These are phyloP conservation scores for Scopulariopsis brevicaulis DNA, from an alignment of 2,329 filamentous ascomycete species.

Conservation along the genomic window DNA sequence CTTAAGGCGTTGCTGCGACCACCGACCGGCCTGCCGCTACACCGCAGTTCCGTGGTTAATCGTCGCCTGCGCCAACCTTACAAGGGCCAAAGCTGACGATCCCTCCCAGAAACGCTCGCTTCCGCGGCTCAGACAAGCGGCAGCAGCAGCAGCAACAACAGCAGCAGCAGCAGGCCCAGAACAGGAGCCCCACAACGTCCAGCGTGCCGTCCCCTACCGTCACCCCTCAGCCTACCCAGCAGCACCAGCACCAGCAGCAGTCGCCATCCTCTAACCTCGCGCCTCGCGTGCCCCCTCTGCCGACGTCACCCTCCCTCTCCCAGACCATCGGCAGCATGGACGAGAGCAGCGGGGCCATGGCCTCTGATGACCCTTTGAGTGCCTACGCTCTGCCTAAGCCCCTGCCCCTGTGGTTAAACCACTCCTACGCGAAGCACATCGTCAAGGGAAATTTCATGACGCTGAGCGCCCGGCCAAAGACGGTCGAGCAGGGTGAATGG, in stretches of 20 bases:
- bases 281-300: constrained; percentile 45
- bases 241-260: constrained; percentile 14
- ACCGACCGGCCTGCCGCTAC: not conserved
- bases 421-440: constrained; percentile 69
- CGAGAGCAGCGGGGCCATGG: constrained; percentile 36
- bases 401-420: constrained; percentile 64
- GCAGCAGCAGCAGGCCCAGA: constrained; percentile 21
- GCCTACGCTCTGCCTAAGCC: constrained; percentile 55
- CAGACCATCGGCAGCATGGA: constrained; percentile 56
- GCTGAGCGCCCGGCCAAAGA: constrained; percentile 81
- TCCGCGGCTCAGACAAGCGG: constrained; percentile 42
- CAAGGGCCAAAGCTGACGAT: not conserved
- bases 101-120: constrained; percentile 39
- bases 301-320: constrained; percentile 51
- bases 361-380: constrained; percentile 42
- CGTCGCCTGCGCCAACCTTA: not conserved
- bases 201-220: constrained; percentile 37
- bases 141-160: constrained; percentile 15
- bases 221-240: constrained; percentile 22
- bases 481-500: constrained; percentile 92
- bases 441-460: constrained; percentile 98
- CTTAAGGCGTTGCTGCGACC: not conserved
- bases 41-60: not conserved
- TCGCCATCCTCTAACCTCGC: constrained; percentile 40
- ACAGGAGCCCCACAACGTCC: constrained; percentile 39